Base-by-base conservation (phyloP, 768 basidiomycete species). In the Amanita rubescens region DNA sequence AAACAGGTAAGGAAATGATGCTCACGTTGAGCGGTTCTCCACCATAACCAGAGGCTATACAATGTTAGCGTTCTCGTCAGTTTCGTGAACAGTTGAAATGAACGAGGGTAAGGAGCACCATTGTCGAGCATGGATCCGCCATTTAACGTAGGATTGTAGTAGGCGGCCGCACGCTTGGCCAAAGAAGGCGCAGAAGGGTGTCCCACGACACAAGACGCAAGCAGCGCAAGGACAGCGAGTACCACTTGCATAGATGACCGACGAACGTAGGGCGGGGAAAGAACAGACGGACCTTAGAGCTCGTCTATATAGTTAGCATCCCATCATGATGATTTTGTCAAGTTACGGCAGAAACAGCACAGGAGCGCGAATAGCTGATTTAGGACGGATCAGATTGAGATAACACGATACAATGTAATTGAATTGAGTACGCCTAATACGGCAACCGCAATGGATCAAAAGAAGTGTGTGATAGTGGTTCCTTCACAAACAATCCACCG, bases 11-110 rank as follows among this genome's bases (percentile, higher is more conserved):
- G 9, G 75, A 77, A 15, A 20, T 24, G 74, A 79, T 56, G 55
- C 83, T 73, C 56, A 76, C 74, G 59, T 90, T 90, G 34, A 91
- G 69, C n/a, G 89, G 91, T 66, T 93, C 91, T 25, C 88, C 89
- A 6, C 67, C 67, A 34, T 57, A 51, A 11, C 67, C 70, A n/a
- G n/a, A n/a, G n/a, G 71, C 71, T 71, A 34, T 33, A 35, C 33
- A 17, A 35, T 11, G n/a, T n/a, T n/a, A 15, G 6, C 8, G n/a
- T n/a, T 14, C 34, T 5, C 12, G n/a, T 14, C 12, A 35, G n/a
- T 35, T 33, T 35, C 3, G 34, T 9, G 6, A 6, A n/a, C n/a
- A n/a, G n/a, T n/a, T n/a, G n/a, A 38, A 38, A 38, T 10, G n/a
- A 15, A 38, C 0, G 10, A 39, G 37, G 19, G 7, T 5, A 38